Percentiles rank a stretch among this genome's conserved stretches.
Conservation (phyloP, 441 rosid genomes). For the Populus hybrid region DNA sequence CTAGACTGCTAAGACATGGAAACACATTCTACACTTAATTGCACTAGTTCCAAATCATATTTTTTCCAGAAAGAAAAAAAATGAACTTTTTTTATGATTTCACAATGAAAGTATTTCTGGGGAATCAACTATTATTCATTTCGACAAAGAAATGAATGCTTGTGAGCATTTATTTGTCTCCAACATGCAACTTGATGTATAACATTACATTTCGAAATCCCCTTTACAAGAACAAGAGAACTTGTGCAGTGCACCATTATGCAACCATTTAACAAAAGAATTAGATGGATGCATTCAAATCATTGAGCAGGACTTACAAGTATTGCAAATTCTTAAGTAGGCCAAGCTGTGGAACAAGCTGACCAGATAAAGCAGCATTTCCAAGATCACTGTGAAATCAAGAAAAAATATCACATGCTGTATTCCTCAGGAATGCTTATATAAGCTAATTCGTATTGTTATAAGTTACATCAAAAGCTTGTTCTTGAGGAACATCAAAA, state of each 20-base stretch:
- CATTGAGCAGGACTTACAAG: constrained; percentile 48
- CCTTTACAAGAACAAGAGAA: neutral
- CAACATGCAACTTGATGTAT: neutral
- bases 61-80: neutral
- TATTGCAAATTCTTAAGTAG: constrained; percentile 87
- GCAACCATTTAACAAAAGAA: neutral
- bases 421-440: neutral
- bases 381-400: constrained; percentile 72
- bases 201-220: neutral
- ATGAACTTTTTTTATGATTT: neutral
- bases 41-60: neutral
- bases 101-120: neutral
- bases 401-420: constrained; percentile 1
- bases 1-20: neutral
- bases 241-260: neutral
- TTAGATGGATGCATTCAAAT: neutral
- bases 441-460: neutral
- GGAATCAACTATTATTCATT: neutral
- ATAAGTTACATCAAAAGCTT: neutral
- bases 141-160: neutral
- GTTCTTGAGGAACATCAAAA: constrained; percentile 7
- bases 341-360: constrained; percentile 87
- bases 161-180: neutral
- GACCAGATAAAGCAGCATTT: constrained; percentile 91
- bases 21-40: neutral